Percentiles rank a stretch among this genome's conserved stretches.
Conservation (phyloP, 306 rosid genomes). For the Cucurbita moschata region DNA sequence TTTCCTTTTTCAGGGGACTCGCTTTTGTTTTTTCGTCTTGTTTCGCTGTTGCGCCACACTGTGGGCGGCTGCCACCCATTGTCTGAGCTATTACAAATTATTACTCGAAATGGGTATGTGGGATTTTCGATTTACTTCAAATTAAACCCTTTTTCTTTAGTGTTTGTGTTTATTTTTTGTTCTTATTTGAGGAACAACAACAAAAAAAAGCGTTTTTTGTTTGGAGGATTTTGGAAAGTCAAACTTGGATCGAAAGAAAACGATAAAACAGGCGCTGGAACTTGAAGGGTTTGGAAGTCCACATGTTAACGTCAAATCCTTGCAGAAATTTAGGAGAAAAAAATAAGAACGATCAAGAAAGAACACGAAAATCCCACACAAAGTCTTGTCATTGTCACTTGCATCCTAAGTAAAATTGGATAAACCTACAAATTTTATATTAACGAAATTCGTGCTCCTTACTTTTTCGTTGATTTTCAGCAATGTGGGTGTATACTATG, state of each 20-base stretch:
- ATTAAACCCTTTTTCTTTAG: not conserved
- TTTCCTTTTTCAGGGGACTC: not conserved
- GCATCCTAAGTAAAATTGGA: no score
- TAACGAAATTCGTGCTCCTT: no score
- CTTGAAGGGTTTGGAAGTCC: not conserved
- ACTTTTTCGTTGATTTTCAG: no score
- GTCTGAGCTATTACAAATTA: not conserved
- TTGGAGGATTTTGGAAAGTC: not conserved
- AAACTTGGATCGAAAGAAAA: not conserved
- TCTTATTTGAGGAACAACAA: not conserved
- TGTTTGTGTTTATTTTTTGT: not conserved
- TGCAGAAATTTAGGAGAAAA: not conserved
- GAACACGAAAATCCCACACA: not conserved
- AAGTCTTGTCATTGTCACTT: not conserved
- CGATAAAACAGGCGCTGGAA: not conserved
- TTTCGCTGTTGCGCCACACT: not conserved
- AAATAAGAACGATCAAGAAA: not conserved
- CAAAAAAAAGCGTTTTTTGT: no score
- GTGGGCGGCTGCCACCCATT: constrained; percentile 1
- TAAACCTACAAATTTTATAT: no score
- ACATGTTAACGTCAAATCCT: not conserved
- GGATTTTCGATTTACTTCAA: not conserved
- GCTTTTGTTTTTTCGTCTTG: not conserved
- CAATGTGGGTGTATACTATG: no score
- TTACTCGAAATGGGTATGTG: not conserved